Conservation (phyloP, 345 rosid genomes). For the Rhodomyrtus tomentosa region DNA sequence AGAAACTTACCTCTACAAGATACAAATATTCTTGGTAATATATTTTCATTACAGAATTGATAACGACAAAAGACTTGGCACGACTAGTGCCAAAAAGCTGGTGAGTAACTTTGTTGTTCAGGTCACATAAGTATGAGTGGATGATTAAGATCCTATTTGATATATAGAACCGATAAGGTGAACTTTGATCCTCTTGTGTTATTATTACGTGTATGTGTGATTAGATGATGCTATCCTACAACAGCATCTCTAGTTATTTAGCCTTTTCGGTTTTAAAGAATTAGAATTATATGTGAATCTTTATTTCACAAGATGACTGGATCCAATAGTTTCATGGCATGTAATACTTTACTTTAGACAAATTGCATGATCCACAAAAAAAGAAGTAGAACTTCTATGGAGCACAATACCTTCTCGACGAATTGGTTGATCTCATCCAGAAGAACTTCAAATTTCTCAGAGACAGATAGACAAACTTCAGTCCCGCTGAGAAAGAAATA, state of each 20-base stretch:
- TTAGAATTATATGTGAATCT: not conserved
- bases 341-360: not conserved
- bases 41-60: not conserved
- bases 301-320: not conserved
- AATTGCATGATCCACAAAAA: not conserved
- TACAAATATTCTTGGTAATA: not conserved
- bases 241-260: not conserved
- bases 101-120: not conserved
- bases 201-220: not conserved
- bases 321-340: not conserved
- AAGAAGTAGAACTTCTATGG: not conserved
- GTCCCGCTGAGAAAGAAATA: constrained; percentile 48
- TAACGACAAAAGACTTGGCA: not conserved
- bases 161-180: not conserved
- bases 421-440: constrained; percentile 26
- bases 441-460: constrained; percentile 36
- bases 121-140: not conserved
- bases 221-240: not conserved
- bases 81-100: not conserved
- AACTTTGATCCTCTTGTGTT: not conserved
- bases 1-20: not conserved
- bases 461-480: constrained; percentile 45
- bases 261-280: not conserved
- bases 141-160: not conserved
- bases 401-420: constrained; percentile 45